Conservation (phyloP, 2,329 filamentous ascomycete genomes). For the Seiridium unicorne region DNA sequence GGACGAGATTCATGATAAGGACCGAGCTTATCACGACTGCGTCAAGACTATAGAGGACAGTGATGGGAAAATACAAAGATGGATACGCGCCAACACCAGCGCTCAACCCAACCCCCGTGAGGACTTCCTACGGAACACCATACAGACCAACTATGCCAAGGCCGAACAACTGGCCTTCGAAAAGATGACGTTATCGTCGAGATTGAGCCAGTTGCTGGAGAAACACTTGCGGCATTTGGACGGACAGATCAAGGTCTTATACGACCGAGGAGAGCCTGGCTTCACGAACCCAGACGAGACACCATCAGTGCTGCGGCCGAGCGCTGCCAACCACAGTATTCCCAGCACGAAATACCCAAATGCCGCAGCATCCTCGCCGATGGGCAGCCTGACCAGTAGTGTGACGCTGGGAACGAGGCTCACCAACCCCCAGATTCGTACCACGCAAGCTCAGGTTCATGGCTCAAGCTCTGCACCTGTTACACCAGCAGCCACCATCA, state of each 20-base stretch:
- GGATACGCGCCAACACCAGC: constrained; percentile 74
- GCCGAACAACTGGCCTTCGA: constrained; percentile 72
- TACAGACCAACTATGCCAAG: constrained; percentile 65
- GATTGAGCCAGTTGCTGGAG: constrained; percentile 58
- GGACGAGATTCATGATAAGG: constrained; percentile 80
- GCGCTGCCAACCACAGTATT: constrained; percentile 52
- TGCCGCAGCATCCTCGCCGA: constrained; percentile 30
- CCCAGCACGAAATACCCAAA: constrained; percentile 34
- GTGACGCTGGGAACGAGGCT: constrained; percentile 41
- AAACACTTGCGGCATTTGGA: constrained; percentile 65
- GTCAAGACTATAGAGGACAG: constrained; percentile 68
- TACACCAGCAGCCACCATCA: constrained; percentile 60
- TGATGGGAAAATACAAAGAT: constrained; percentile 76
- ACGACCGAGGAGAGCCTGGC: constrained; percentile 60
- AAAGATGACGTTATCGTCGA: constrained; percentile 69
- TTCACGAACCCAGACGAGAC: constrained; percentile 63
- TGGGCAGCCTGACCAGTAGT: constrained; percentile 35
- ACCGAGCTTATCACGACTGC: constrained; percentile 68
- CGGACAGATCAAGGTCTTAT: constrained; percentile 58
- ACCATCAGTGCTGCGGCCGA: constrained; percentile 59
- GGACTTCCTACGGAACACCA: constrained; percentile 62
- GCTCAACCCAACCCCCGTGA: constrained; percentile 75
- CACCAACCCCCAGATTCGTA: constrained; percentile 46
- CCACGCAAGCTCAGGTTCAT: constrained; percentile 46
- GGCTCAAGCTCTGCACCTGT: constrained; percentile 57